Conservation (phyloP, 768 basidiomycete genomes). For the Nidularia pulvinata region DNA sequence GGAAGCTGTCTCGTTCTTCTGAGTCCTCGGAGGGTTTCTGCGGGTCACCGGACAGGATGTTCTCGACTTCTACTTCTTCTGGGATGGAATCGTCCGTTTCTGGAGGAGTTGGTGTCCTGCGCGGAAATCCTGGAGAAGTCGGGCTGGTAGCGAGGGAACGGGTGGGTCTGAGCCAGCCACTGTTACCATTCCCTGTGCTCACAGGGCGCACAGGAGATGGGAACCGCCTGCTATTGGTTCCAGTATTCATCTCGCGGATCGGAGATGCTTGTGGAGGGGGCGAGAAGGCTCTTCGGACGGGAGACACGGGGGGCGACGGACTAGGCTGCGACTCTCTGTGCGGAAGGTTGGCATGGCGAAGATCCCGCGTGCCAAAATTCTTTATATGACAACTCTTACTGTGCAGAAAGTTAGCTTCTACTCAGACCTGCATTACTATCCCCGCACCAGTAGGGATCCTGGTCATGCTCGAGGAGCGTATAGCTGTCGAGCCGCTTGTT, state of each 20-base stretch:
- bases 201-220: conserved; percentile 6
- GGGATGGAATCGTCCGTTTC: conserved; percentile 2
- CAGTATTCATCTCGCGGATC: conserved; percentile 16
- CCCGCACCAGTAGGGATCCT: conserved; percentile 58
- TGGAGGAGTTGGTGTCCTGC: conserved; percentile 5
- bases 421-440: background rate
- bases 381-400: conserved; percentile 86
- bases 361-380: conserved; percentile 75
- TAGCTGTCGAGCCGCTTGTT: conserved; percentile 78
- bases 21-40: background rate
- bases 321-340: conserved; percentile 30
- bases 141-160: conserved; percentile 27
- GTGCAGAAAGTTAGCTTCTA: conserved; percentile 5
- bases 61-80: conserved; percentile 16
- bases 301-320: conserved; percentile 12
- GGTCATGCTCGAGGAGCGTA: conserved; percentile 80
- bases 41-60: conserved; percentile 1
- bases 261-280: conserved; percentile 20
- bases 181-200: conserved; percentile 9
- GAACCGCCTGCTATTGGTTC: background rate
- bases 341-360: conserved; percentile 72
- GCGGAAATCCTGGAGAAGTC: conserved; percentile 27
- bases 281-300: conserved; percentile 9
- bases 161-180: conserved; percentile 13
- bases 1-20: background rate